These are phyloP conservation scores for Scheffersomyces parashehatae DNA, from an alignment of 1,139 yeast species.

Conservation along the genomic window DNA sequence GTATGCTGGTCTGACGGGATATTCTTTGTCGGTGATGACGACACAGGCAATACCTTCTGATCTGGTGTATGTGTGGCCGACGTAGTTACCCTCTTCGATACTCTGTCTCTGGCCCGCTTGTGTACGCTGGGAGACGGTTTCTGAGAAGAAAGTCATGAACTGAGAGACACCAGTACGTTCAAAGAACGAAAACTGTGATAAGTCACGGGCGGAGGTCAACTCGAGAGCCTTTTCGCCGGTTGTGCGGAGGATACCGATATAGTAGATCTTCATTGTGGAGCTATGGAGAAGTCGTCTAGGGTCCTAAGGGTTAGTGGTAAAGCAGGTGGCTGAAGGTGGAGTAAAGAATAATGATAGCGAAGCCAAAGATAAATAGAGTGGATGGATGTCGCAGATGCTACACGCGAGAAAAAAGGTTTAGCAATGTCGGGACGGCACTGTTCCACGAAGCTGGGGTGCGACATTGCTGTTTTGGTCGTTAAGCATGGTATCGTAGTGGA, in stretches of 20 bases:
- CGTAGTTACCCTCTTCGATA: slow-evolving; percentile 87
- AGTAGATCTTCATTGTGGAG: slow-evolving; percentile 75
- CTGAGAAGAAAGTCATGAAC: slow-evolving; percentile 92
- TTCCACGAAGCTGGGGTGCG: too few relatives aligned
- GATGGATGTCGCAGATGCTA: too few relatives aligned
- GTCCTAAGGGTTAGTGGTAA: too few relatives aligned
- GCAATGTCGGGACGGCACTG: too few relatives aligned
- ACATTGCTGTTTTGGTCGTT: too few relatives aligned
- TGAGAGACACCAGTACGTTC: slow-evolving; percentile 77
- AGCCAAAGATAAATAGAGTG: too few relatives aligned
- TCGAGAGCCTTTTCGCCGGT: slow-evolving; percentile 67
- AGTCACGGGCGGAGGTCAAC: slow-evolving; percentile 77
- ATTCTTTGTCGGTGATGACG: slow-evolving; percentile 88
- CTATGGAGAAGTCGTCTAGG: too few relatives aligned
- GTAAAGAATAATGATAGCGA: too few relatives aligned
- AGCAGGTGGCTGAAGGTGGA: too few relatives aligned
- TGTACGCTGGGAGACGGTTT: slow-evolving; percentile 89
- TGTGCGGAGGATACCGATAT: slow-evolving; percentile 81
- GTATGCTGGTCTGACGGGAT: slow-evolving; percentile 97
- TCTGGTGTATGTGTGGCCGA: slow-evolving; percentile 90
- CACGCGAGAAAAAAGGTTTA: too few relatives aligned
- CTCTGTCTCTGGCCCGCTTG: slow-evolving; percentile 88
- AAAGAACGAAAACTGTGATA: slow-evolving; percentile 84
- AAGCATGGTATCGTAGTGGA: too few relatives aligned
- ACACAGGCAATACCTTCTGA: slow-evolving; percentile 94